A percentile compares a stretch with the other conserved stretches of the same genome.
Conservation (phyloP, 2,329 filamentous ascomycete genomes). For the Ophiocordyceps sinensis region DNA sequence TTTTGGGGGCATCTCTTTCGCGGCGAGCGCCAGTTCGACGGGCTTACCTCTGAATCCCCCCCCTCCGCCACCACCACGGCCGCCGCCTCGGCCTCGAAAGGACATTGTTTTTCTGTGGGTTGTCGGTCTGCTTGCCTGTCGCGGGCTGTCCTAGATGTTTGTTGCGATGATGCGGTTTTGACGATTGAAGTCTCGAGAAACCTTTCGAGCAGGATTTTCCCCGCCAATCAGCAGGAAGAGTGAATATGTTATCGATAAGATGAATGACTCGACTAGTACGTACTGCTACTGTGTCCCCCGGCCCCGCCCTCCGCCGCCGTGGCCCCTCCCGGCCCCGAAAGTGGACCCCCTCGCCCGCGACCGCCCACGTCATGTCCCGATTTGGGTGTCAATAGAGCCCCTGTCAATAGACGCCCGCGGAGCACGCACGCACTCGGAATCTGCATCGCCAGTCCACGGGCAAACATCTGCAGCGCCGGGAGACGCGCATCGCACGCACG, state of each 20-base stretch:
- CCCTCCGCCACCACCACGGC: slow-evolving; percentile 8
- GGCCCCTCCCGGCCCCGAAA: not conserved
- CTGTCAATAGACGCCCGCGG: slow-evolving; percentile 13
- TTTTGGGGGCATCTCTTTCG: not conserved
- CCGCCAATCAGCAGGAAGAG: too few relatives aligned
- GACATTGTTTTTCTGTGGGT: slow-evolving; percentile 3
- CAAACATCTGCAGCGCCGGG: not conserved
- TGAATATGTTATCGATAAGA: not conserved
- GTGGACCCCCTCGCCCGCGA: too few relatives aligned
- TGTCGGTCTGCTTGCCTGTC: not conserved
- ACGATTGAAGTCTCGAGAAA: slow-evolving; percentile 2
- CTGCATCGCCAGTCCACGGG: too few relatives aligned
- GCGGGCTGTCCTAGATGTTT: not conserved
- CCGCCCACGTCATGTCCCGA: slow-evolving; percentile 9
- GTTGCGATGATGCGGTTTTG: not conserved
- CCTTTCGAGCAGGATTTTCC: slow-evolving; percentile 4
- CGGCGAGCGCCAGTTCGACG: not conserved
- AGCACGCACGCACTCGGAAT: too few relatives aligned
- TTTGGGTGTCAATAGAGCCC: slow-evolving; percentile 20
- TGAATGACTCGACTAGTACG: too few relatives aligned
- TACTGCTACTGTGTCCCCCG: too few relatives aligned
- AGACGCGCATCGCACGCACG: not conserved
- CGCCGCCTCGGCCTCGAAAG: slow-evolving; percentile 8
- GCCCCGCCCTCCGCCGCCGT: too few relatives aligned
- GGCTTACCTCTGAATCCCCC: slow-evolving; percentile 8